Conservation (phyloP, 495 filamentous ascomycete species). For the Talaromyces wortmannii region DNA sequence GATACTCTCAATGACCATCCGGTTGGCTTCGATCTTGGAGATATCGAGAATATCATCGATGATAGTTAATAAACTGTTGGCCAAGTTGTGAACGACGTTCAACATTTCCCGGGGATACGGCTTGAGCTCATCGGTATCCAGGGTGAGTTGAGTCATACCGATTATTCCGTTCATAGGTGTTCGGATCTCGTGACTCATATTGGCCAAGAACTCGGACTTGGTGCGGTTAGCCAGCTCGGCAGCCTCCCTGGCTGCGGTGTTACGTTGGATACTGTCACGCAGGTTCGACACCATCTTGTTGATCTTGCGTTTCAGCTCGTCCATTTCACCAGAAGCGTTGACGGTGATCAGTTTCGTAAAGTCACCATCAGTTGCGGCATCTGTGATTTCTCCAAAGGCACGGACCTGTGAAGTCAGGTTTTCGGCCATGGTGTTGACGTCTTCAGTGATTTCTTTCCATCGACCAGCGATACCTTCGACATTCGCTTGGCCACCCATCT, state of each 20-base stretch:
- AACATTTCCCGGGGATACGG: constrained; percentile 97
- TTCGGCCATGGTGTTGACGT: constrained; percentile 98
- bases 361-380: constrained; percentile 92
- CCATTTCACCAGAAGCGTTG: constrained; percentile 97
- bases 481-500: constrained; percentile 97
- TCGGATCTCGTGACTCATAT: constrained; percentile 99
- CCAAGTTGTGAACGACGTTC: constrained; percentile 96
- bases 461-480: constrained; percentile 88
- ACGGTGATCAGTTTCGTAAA: constrained; percentile 98
- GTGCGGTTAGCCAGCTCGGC: constrained; percentile 97
- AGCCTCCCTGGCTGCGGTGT: constrained; percentile 92
- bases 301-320: constrained; percentile 97
- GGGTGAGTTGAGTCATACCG: constrained; percentile 92
- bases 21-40: constrained; percentile 97
- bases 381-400: constrained; percentile 96
- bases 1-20: constrained; percentile 99
- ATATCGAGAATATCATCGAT: constrained; percentile 99
- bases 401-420: constrained; percentile 97
- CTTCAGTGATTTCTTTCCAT: constrained; percentile 97
- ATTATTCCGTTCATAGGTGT: constrained; percentile 90
- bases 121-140: constrained; percentile 88
- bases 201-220: constrained; percentile 97
- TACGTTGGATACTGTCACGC: constrained; percentile 93
- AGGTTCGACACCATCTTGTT: constrained; percentile 98
- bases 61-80: constrained; percentile 94